Percentiles rank a stretch among this genome's conserved stretches.
Conservation (phyloP, 2,329 filamentous ascomycete genomes). For the Neopestalotiopsis clavispora region DNA sequence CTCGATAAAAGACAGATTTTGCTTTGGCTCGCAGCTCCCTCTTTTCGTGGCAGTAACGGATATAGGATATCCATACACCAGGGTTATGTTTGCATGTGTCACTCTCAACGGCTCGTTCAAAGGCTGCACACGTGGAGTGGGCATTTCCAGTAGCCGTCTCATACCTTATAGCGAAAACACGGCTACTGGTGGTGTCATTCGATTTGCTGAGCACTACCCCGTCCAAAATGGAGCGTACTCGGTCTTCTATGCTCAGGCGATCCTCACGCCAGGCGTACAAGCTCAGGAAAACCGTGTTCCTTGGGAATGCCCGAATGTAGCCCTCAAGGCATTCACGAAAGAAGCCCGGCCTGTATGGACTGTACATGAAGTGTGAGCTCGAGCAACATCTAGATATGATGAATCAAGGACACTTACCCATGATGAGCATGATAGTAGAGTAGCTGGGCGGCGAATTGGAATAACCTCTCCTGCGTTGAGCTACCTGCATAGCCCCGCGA, state of each 20-base stretch:
- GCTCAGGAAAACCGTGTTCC: conserved; percentile 76
- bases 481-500: conserved; percentile 39
- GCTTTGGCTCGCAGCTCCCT: conserved; percentile 30
- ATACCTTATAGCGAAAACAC: conserved; percentile 56
- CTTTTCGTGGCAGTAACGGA: conserved; percentile 48
- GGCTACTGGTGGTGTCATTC: conserved; percentile 48
- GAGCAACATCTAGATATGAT: not conserved
- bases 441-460: conserved; percentile 71
- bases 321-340: conserved; percentile 65
- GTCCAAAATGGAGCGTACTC: conserved; percentile 70
- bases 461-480: conserved; percentile 62
- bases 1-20: conserved; percentile 36
- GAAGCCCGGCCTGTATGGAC: conserved; percentile 70
- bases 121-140: conserved; percentile 55
- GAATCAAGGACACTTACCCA: conserved; percentile 45
- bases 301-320: conserved; percentile 70
- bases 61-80: conserved; percentile 55
- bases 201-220: conserved; percentile 49
- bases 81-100: conserved; percentile 44
- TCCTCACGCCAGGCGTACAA: conserved; percentile 77
- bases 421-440: conserved; percentile 68
- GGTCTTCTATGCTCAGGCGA: conserved; percentile 75
- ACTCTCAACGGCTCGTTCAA: conserved; percentile 55
- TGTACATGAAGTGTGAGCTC: conserved; percentile 30
- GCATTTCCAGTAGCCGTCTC: conserved; percentile 53